Conservation (phyloP, 345 rosid genomes). For the Iberis pinnata region DNA sequence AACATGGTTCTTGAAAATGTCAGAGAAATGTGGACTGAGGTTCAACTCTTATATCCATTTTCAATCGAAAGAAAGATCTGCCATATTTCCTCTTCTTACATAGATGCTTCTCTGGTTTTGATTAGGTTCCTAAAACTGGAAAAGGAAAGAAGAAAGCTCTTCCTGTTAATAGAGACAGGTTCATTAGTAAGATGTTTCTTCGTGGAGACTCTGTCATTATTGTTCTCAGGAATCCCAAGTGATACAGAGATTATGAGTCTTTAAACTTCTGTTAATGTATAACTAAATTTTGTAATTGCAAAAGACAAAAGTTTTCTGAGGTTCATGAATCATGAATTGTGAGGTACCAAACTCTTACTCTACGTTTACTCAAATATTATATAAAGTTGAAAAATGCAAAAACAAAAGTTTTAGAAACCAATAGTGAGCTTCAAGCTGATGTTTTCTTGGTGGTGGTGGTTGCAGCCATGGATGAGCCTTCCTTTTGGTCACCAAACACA, state of each 20-base stretch:
- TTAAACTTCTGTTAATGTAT: neutral
- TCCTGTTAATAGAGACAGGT: constrained; percentile 87
- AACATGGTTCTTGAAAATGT: constrained; percentile 99
- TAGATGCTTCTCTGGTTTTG: neutral
- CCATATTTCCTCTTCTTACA: neutral
- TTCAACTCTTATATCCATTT: constrained; percentile 10
- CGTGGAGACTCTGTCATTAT: constrained; percentile 97
- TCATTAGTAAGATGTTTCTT: constrained; percentile 97
- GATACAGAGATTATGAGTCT: constrained; percentile 6
- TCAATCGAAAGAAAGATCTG: too few relatives aligned
- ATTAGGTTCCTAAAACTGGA: constrained; percentile 84
- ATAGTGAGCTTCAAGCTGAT: constrained; percentile 27
- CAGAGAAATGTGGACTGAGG: constrained; percentile 99
- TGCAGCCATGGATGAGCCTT: constrained; percentile 23
- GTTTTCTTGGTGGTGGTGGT: constrained; percentile 30
- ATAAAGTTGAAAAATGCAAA: constrained; percentile 14
- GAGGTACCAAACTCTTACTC: constrained; percentile 20
- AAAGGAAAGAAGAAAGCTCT: constrained; percentile 98
- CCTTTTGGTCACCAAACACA: constrained; percentile 51
- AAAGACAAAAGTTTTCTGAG: constrained; percentile 9
- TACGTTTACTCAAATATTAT: constrained; percentile 22
- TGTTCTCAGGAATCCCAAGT: constrained; percentile 94
- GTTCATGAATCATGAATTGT: constrained; percentile 18
- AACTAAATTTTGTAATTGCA: constrained; percentile 12
- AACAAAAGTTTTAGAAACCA: constrained; percentile 10